Evolutionary conservation across 805 yeast genomes (phyloP), one percentile per base, ranked within the genome.

Genomic region (Saturnispora zaruensis): DNA sequence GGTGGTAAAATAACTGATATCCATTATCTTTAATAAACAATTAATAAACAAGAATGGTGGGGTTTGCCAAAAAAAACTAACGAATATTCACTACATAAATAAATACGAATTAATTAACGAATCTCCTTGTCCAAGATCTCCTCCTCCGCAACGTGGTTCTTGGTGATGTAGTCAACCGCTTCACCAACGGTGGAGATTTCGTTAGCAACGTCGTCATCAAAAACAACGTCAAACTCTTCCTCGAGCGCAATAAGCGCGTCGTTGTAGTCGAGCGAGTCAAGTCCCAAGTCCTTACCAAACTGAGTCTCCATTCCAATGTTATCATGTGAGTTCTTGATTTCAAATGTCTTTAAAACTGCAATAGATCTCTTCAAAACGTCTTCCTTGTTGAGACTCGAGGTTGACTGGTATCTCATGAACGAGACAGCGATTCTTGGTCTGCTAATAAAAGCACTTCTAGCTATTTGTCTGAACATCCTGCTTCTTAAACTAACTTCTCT

Each of bases 181-280:
- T 78, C 78, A 58, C 81, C 81, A 51, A 78, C 81, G 34, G 79
- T 72, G 67, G 75, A 75, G 67, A 78, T 78, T 57, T 76, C 79
- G 58, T 78, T 81, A 36, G 83, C 79, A 52, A 77, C 61, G 46
- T 67, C 63, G 55, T 67, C 71, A 46, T 66, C 69, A 48, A 67
- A 66, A 25, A 66, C 74, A 52, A 74, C 66, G 51, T 73, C 74
- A 57, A 83, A 83, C 66, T 83, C 90, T 75, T 90, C 96, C 75
- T 91, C 99, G 63, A 91, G 83, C 51, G 96, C 96, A 68, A 93
- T 96, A 60, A 93, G 77, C 50, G 93, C 90, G 73, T 91, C 99
- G 55, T 91, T 96, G 55, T 93, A 85, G 64, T 91, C 99, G 58
- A 91, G 77, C 8, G 96, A 87, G 69, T 91, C 99, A 65, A 87